These are phyloP conservation scores for Trichoderma brevicompactum DNA, from an alignment of 2,329 filamentous ascomycete genomes.

Conservation along the genomic window DNA sequence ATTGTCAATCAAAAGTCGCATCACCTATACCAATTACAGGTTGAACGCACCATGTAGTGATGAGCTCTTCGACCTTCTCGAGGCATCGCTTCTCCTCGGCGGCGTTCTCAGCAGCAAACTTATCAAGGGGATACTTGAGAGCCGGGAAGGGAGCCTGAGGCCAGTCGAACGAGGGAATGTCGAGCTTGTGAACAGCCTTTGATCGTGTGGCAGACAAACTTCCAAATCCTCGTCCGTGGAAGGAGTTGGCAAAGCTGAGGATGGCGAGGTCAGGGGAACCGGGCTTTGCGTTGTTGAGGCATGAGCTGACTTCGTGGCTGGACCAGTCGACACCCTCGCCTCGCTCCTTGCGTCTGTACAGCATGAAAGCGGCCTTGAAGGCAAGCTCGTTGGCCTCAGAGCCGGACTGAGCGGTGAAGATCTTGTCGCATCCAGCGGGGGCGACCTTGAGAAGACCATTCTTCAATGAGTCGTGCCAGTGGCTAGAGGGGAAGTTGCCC, in stretches of 20 bases:
- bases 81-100: constrained; percentile 74
- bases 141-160: constrained; percentile 80
- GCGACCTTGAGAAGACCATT: constrained; percentile 73
- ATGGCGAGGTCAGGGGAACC: constrained; percentile 77
- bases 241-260: constrained; percentile 75
- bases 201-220: constrained; percentile 77
- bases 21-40: background rate
- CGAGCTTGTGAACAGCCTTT: constrained; percentile 84
- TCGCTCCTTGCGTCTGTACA: constrained; percentile 71
- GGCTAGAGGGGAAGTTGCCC: constrained; percentile 78
- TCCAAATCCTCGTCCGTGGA: constrained; percentile 82
- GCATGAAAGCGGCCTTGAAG: constrained; percentile 88
- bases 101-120: constrained; percentile 70
- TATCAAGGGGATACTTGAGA: constrained; percentile 76
- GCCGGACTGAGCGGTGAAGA: constrained; percentile 79
- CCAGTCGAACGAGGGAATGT: constrained; percentile 89
- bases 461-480: constrained; percentile 74
- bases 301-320: constrained; percentile 66
- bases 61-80: constrained; percentile 71
- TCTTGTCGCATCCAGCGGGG: constrained; percentile 75
- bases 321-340: constrained; percentile 72
- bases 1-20: background rate
- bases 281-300: constrained; percentile 73
- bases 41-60: constrained; percentile 56
- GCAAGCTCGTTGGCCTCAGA: constrained; percentile 85